Evolutionary conservation across 2,329 filamentous ascomycete species (phyloP), one percentile per base, ranked within the genome.

Genomic region (Ophiobolus disseminans): DNA sequence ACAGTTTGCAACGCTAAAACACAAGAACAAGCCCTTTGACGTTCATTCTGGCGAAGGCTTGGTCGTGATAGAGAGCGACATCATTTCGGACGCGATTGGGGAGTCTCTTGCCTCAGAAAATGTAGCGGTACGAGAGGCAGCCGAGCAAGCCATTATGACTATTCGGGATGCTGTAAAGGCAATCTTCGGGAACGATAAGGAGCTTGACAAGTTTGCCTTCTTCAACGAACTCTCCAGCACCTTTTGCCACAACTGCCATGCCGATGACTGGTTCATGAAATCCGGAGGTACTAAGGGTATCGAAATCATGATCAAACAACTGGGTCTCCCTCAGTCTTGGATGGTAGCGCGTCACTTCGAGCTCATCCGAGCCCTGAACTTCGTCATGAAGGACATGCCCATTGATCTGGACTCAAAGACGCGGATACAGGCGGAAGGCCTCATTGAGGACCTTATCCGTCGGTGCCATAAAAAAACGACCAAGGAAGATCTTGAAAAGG

Each of bases 181-280:
- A 6, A 90, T 99, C 25, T 91, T 97, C 57, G 92, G 92, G 2
- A 85, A 84, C 1, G 78, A 86, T 30, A 82, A 81, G 17, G 83
- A 88, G 43, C 86, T 92, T 23, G 85, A 89, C 25, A 86, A 86
- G 46, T 80, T 99, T 7, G 85, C 88, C 0, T 90, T 99, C 73
- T 99, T 99, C 75, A 82, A 82, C 49, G 87, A 93, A 63, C 80
- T 99, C 5, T 87, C 88, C 30, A 88, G 86, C 51, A 87, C 86
- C 0, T 96, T 97, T 70, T 94, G 90, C 62, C 94, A 99, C 70
- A 91, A 90, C 57, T 99, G 94, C 71, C 92, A 97, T 63, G 91
- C 94, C 63, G 93, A 99, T 70, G 94, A 99, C 65, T 99, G 95
- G 94, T 99, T 96, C 68, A 92, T 92, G 42, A 99, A 99, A 75